Conservation (phyloP, 2,329 filamentous ascomycete species). For the Metarhizium rileyi region DNA sequence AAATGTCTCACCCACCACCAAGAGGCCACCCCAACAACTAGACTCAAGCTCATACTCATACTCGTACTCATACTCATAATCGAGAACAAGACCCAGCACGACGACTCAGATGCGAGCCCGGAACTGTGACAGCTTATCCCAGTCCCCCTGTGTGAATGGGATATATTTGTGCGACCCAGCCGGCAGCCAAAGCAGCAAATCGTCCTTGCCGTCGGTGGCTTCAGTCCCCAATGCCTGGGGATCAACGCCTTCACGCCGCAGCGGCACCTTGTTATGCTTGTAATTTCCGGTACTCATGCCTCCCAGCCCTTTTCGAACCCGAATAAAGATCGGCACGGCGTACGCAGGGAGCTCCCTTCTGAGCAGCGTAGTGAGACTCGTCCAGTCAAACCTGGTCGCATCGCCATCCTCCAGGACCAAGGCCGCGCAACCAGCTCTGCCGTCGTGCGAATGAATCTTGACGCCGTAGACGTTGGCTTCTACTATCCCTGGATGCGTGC, state of each 20-base stretch:
- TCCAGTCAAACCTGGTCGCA: constrained; percentile 45
- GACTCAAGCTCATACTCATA: too few relatives aligned
- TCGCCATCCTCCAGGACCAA: constrained; percentile 44
- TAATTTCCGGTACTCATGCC: constrained; percentile 6
- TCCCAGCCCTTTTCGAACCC: constrained; percentile 4
- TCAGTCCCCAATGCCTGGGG: constrained; percentile 4
- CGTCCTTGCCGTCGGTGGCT: background rate
- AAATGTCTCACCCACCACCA: too few relatives aligned
- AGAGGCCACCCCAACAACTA: too few relatives aligned
- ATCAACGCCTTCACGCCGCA: constrained; percentile 6
- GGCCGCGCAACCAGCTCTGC: constrained; percentile 55
- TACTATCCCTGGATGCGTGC: constrained; percentile 44
- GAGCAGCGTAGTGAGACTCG: constrained; percentile 39
- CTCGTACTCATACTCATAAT: too few relatives aligned
- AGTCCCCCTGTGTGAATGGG: constrained; percentile 4
- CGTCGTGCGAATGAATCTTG: constrained; percentile 54
- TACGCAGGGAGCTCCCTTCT: constrained; percentile 54
- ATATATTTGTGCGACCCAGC: constrained; percentile 5
- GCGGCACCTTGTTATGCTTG: constrained; percentile 7
- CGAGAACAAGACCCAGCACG: too few relatives aligned
- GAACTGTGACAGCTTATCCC: constrained; percentile 5
- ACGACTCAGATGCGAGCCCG: constrained; percentile 6
- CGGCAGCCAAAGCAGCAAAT: constrained; percentile 7
- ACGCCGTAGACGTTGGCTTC: constrained; percentile 67
- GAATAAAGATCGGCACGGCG: constrained; percentile 55